A percentile compares a stretch with the other conserved stretches of the same genome.
These are phyloP conservation scores for Solanum clarkiae DNA, from an alignment of 257 asterid genomes.

Conservation along the genomic window DNA sequence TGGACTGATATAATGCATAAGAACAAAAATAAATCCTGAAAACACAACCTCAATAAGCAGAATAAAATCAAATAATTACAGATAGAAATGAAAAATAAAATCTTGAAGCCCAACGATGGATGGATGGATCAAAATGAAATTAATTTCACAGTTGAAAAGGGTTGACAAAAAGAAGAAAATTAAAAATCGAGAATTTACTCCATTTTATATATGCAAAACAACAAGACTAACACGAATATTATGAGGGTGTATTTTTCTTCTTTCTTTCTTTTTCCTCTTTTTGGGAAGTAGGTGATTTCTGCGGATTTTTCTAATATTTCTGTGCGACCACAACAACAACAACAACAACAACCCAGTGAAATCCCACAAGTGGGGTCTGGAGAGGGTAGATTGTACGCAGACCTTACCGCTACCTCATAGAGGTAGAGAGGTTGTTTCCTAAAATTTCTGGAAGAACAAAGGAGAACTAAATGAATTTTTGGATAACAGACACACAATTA, in stretches of 20 bases:
- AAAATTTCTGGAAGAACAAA: neutral
- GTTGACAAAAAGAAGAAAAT: neutral
- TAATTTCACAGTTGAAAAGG: conserved; percentile 18
- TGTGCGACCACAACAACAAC: too few species aligned
- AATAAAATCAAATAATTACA: conserved; percentile 20
- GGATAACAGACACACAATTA: conserved; percentile 9
- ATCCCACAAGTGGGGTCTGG: too few species aligned
- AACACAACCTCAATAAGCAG: neutral
- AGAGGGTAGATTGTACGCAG: too few species aligned
- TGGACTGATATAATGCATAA: neutral
- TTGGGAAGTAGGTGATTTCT: neutral
- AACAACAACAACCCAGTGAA: too few species aligned
- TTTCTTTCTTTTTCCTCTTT: neutral
- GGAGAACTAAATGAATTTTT: conserved; percentile 1
- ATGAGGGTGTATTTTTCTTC: neutral
- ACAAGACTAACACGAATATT: conserved; percentile 27
- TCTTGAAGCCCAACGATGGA: neutral
- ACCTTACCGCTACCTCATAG: too few species aligned
- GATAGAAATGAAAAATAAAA: conserved; percentile 7
- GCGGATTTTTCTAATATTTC: neutral
- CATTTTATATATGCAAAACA: neutral
- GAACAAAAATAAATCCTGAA: neutral
- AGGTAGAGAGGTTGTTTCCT: too few species aligned
- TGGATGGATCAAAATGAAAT: conserved; percentile 18
- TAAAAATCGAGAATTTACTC: neutral